phyloP scores from a whole-genome alignment of 2,329 filamentous ascomycete genomes.

The Cordyceps fumosorosea region DNA sequence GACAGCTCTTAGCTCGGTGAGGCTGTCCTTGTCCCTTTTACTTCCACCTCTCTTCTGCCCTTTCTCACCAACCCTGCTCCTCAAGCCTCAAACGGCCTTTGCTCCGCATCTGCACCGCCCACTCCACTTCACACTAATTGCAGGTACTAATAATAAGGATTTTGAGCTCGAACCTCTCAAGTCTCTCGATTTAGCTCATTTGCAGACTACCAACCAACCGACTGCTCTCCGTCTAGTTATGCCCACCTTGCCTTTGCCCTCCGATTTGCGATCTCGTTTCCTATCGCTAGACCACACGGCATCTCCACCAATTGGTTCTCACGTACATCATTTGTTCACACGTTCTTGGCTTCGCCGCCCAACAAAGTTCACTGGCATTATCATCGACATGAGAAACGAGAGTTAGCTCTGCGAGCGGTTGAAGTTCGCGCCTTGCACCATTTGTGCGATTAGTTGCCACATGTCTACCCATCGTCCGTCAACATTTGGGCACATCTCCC shows the following conservation, averaged over 20 bases:
- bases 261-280: not conserved
- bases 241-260: not conserved
- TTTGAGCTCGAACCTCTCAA: not conserved
- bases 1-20: too few species aligned
- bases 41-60: not conserved
- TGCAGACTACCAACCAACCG: not conserved
- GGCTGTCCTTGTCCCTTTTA: too few species aligned
- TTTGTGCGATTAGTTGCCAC: too few species aligned
- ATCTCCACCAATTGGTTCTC: not conserved
- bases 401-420: too few species aligned
- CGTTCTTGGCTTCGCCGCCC: too few species aligned
- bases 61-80: not conserved
- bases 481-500: too few species aligned
- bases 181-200: not conserved
- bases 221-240: not conserved
- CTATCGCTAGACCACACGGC: not conserved
- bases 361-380: too few species aligned
- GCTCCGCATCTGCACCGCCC: constrained; percentile 1
- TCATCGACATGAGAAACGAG: too few species aligned
- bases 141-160: not conserved
- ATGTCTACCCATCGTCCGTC: too few species aligned
- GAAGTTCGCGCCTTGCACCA: too few species aligned
- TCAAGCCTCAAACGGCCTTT: not conserved
- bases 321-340: too few species aligned
- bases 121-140: not conserved